phyloP scores from a whole-genome alignment of 2,329 filamentous ascomycete genomes.

The Pestalotiopsis sp. region DNA sequence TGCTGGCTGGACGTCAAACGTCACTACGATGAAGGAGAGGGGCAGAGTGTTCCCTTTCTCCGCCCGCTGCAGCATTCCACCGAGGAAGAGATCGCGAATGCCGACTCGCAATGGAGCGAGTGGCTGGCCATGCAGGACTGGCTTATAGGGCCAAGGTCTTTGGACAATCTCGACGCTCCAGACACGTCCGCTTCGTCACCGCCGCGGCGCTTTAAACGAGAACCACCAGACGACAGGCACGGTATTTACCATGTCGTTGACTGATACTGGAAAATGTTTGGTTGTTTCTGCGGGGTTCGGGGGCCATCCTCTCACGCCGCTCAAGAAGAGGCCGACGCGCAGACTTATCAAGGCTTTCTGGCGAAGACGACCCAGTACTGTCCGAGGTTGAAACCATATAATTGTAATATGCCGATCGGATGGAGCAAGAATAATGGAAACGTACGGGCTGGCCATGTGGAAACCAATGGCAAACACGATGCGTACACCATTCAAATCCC shows the following conservation, averaged over 20 bases:
- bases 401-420: not conserved
- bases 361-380: not conserved
- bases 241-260: not conserved
- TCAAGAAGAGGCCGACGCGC: not conserved
- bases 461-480: not conserved
- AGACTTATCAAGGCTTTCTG: not conserved
- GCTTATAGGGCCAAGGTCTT: slow-evolving; percentile 32
- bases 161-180: not conserved
- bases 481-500: not conserved
- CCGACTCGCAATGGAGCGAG: slow-evolving; percentile 86
- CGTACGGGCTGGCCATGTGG: not conserved
- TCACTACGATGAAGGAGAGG: slow-evolving; percentile 82
- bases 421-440: not conserved
- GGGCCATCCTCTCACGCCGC: not conserved
- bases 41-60: slow-evolving; percentile 85
- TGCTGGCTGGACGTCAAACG: slow-evolving; percentile 88
- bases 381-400: not conserved
- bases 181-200: not conserved
- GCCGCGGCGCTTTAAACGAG: not conserved
- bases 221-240: not conserved
- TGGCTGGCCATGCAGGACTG: slow-evolving; percentile 98
- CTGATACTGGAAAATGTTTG: not conserved
- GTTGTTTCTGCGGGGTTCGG: not conserved
- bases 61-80: slow-evolving; percentile 76
- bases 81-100: slow-evolving; percentile 77